Base-by-base conservation (phyloP, 306 rosid genomes). In the Castanea mollissima region DNA sequence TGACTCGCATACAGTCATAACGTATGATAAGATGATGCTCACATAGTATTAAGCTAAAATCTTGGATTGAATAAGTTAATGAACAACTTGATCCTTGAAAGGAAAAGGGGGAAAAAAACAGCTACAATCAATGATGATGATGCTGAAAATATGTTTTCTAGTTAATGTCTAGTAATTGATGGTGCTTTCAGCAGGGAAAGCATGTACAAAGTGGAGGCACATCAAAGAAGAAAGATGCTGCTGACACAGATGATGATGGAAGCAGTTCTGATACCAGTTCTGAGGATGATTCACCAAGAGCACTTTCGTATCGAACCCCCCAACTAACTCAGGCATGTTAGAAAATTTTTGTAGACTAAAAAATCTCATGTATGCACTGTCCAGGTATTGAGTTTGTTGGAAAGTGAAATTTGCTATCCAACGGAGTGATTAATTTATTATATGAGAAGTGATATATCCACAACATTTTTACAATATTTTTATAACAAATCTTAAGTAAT, bases 251-350 rank as follows among this genome's bases (percentile, higher is more conserved):
- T 41, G 94, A 90, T 19, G 96, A 91, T 16, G 95, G 86, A 69
- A 90, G 90, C 83, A 90, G 89, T 75, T 90, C 94, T 21, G 98
- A 92, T 70, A 86, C 90, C 68, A 83, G 86, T 78, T 87, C 85
- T 16, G 99, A 90, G 3, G 98, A 90, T 84, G 97, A 93, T 76
- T 87, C 93, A 14, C 85, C 87, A 0, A 87, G 88, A 79, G 83
- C 84, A 20, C 89, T 95, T 68, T 83, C 97, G 27, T 91, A 90
- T 60, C 92, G 98, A 81, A 77, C 91, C 59, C 98, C 99, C 52
- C 88, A 91, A 81, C 93, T 95, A 77, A 88, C 87, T 80, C 98
- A 90, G 97, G 99, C 85, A 88, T 60, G 87, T 55, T 41, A 35
- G 15, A 74, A 71, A 27, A 65, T 21, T 34, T 69, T 35, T 63